phyloP scores from a whole-genome alignment of 371 early-diverging fungal species.

The Nematocida sp. region DNA sequence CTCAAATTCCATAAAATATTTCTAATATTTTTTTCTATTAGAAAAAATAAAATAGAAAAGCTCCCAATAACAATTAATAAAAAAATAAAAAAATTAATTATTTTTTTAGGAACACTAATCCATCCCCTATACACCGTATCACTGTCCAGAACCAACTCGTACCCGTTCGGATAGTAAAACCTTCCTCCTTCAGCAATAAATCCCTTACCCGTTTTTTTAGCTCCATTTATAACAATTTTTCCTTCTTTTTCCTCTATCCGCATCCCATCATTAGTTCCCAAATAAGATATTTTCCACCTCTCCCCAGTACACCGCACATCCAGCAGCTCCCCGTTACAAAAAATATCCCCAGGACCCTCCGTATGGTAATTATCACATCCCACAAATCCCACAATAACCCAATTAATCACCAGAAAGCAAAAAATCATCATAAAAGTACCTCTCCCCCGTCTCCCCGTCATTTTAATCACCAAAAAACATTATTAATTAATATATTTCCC shows the following conservation, averaged over 20 bases:
- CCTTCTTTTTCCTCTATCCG: conserved; percentile 3
- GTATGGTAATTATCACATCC: conserved; percentile 43
- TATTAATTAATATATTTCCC: too few species aligned
- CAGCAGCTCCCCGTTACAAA: conserved; percentile 47
- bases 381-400: not conserved
- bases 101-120: conserved; percentile 18
- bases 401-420: not conserved
- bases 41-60: too few species aligned
- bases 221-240: conserved; percentile 5
- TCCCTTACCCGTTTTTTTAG: not conserved
- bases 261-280: conserved; percentile 26
- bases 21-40: not conserved
- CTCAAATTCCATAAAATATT: conserved; percentile 23
- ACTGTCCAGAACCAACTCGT: conserved; percentile 20
- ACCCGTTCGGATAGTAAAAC: conserved; percentile 19
- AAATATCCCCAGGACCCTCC: not conserved
- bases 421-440: too few species aligned
- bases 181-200: not conserved
- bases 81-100: not conserved
- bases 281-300: conserved; percentile 52
- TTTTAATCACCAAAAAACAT: too few species aligned
- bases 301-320: conserved; percentile 4
- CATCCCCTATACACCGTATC: conserved; percentile 7
- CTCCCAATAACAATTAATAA: too few species aligned
- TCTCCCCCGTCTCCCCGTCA: too few species aligned